Conservation (phyloP, 768 basidiomycete species). For the Mycena belliarum region DNA sequence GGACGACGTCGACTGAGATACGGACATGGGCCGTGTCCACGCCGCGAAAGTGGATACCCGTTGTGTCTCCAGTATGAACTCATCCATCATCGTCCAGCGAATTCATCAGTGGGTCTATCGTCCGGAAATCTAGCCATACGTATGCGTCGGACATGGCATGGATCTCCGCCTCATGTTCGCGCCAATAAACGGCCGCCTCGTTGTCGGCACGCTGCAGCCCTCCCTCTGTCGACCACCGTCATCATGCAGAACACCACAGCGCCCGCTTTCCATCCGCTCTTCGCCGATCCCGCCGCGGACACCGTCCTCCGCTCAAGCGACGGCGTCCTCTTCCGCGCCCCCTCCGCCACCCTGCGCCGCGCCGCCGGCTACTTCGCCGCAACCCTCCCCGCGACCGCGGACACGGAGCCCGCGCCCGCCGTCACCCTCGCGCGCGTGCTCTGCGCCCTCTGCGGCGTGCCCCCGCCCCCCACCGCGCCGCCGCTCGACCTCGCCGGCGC, state of each 20-base stretch:
- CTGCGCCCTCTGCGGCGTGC: conserved; percentile 15
- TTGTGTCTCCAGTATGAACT: too few species aligned
- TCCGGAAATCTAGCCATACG: too few species aligned
- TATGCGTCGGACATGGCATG: too few species aligned
- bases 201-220: background rate
- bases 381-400: conserved; percentile 5
- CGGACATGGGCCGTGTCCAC: too few species aligned
- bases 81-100: too few species aligned
- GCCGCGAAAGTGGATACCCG: too few species aligned
- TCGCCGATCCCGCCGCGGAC: conserved; percentile 32
- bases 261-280: conserved; percentile 12
- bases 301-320: conserved; percentile 39
- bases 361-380: conserved; percentile 17
- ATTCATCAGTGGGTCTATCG: too few species aligned
- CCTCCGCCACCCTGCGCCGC: conserved; percentile 29
- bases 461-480: background rate
- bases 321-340: conserved; percentile 38
- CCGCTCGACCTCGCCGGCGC: conserved; percentile 2
- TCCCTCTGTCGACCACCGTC: background rate
- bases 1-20: too few species aligned
- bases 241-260: background rate
- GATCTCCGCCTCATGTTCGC: too few species aligned
- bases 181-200: too few species aligned
- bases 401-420: background rate
- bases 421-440: conserved; percentile 2